Base-by-base conservation (phyloP, 768 basidiomycete genomes). In the Gelatoporia subvermispora region DNA sequence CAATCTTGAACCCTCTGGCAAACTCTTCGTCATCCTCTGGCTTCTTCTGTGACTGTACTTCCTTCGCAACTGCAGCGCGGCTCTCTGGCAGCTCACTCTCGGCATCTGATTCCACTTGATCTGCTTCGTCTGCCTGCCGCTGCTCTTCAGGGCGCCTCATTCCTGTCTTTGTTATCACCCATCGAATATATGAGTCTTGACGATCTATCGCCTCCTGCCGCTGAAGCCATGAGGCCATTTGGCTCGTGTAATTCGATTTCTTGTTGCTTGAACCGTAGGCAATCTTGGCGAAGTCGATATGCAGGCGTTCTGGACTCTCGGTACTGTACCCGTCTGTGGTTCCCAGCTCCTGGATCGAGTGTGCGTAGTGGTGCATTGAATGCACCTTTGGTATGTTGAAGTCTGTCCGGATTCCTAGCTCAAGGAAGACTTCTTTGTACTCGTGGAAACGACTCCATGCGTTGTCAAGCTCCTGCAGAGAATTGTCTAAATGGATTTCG, bases 281-380 rank as follows among this genome's bases (percentile, higher is more conserved):
- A 5, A 58, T 36, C 54, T 76, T 76, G 1, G 70, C 68, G 39
- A 57, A 65, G 49, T 74, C 67, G 41, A 75, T 75, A 48, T 76
- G 75, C 0, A 76, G 62, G 0, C 63, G 65, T 54, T 64, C 49
- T 50, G 61, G 22, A 42, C 57, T n/a, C 48, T 68, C 67, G 1
- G 68, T 66, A 43, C 51, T 63, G 53, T 38, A 59, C 9, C 49
- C 49, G 41, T 64, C 62, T 1, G 50, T 46, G 2, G 38, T 43
- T 0, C 58, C 55, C 8, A 35, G 35, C 15, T 31, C 20, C 4
- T 41, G 9, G 47, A 59, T 59, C 2, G 17, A 37, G 3, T 18
- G 18, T 3, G 47, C 28, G 18, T 59, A 59, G 43, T 59, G 54
- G 16, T 47, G 22, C 2, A 56, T 35, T 3, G 46, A 39, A 22